Evolutionary conservation across 805 yeast genomes (phyloP), one percentile per base, ranked within the genome.

Genomic region (Torulaspora maleeae): DNA sequence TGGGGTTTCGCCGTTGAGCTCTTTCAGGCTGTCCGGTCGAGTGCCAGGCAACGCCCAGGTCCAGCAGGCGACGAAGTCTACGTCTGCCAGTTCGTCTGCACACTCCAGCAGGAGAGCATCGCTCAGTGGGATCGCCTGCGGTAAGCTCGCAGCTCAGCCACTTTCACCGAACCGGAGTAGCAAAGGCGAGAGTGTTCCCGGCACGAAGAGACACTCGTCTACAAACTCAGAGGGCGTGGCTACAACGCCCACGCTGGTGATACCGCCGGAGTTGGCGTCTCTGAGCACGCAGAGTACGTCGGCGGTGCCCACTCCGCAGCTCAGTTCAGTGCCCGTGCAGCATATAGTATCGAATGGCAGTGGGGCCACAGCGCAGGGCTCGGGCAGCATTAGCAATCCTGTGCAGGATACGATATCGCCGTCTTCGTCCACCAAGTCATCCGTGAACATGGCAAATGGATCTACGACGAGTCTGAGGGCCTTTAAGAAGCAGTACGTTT

Each of bases 401-500:
- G 38, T 36, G 5, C 50, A 47, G 22, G 55, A 54, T 20, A 36
- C 47, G 4, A 41, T 36, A 12, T 48, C 55, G 7, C 53, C 59
- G 10, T 49, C 56, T 3, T 51, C 59, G 4, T 53, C 57, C 3
- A 47, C 49, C 9, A 50, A 55, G 36, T 53, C 59, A 5, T 48
- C 51, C 5, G 36, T 48, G 51, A 48, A 41, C 27, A 15, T 48
- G 29, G 47, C 33, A 5, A 48, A 48, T 34, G 44, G 48, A 5
- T 48, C 51, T 3, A 27, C 47, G 3, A 27, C 45, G 29, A 52
- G 45, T 30, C 51, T 28, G 27, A 47, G 56, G 39, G 41, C 53
- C 4, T 58, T 56, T 38, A 58, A 63, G 36, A 54, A 58, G 19
- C 67, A 61, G 39, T 64, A 66, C 39, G 60, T 62, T 1, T 48